phyloP scores from a whole-genome alignment of 2,329 filamentous ascomycete species.

The Cryoendolithus antarcticus region DNA sequence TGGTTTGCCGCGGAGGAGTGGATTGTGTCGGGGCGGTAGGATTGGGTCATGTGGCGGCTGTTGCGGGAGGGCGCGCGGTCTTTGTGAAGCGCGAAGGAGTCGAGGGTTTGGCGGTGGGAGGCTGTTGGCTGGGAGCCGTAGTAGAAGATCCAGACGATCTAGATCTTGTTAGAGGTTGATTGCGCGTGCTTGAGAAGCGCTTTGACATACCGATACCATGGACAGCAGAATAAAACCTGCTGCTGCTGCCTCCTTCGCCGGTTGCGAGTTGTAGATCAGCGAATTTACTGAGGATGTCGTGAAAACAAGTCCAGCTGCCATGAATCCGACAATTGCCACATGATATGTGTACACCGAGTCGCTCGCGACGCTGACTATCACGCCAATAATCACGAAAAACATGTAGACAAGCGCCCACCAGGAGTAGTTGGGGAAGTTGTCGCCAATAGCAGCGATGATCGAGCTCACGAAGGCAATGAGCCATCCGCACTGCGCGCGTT shows the following conservation, averaged over 20 bases:
- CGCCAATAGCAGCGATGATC: conserved; percentile 54
- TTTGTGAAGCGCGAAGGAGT: conserved; percentile 91
- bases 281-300: conserved; percentile 77
- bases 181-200: neutral
- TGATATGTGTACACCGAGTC: conserved; percentile 80
- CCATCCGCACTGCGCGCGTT: conserved; percentile 65
- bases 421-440: conserved; percentile 65
- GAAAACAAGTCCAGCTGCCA: conserved; percentile 71
- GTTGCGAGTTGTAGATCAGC: conserved; percentile 63
- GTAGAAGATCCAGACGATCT: conserved; percentile 99
- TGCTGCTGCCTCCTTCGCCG: conserved; percentile 64
- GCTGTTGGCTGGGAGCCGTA: conserved; percentile 88
- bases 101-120: conserved; percentile 76
- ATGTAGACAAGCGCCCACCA: conserved; percentile 89
- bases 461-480: conserved; percentile 81
- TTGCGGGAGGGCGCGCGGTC: conserved; percentile 53
- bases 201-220: conserved; percentile 67
- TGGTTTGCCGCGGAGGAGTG: conserved; percentile 37
- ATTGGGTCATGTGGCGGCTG: conserved; percentile 59
- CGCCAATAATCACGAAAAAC: conserved; percentile 67
- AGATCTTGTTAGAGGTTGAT: conserved; percentile 13
- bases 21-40: conserved; percentile 74
- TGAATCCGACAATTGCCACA: conserved; percentile 81
- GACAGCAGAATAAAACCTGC: conserved; percentile 90
- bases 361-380: conserved; percentile 72